phyloP scores from a whole-genome alignment of 805 yeast species.

The Scheffersomyces stipitis region DNA sequence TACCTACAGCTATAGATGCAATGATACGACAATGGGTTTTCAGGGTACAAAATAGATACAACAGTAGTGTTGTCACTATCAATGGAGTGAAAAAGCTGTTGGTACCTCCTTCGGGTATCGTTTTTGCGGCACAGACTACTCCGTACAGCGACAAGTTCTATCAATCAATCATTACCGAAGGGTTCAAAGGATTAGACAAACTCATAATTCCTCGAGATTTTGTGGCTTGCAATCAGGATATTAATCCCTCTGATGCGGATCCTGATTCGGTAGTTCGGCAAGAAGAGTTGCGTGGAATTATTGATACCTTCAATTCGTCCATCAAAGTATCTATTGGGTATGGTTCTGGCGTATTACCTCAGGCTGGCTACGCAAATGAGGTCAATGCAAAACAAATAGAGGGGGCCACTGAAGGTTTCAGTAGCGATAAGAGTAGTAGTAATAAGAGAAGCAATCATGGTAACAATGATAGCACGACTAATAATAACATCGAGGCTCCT shows the following conservation, averaged over 20 bases:
- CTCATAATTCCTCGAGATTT: constrained; percentile 15
- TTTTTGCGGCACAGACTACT: constrained; percentile 6
- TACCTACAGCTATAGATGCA: too few relatives aligned
- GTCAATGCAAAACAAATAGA: constrained; percentile 9
- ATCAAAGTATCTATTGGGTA: constrained; percentile 84
- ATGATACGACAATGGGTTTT: constrained; percentile 9
- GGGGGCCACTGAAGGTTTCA: not conserved
- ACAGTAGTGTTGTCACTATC: constrained; percentile 4
- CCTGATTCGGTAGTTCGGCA: constrained; percentile 12
- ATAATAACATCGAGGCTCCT: not conserved
- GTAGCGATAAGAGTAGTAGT: too few relatives aligned
- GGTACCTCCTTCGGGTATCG: not conserved
- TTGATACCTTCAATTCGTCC: constrained; percentile 67
- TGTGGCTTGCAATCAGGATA: constrained; percentile 12
- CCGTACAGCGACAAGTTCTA: constrained; percentile 27
- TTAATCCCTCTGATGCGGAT: constrained; percentile 7
- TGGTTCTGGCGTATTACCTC: constrained; percentile 91
- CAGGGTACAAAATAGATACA: constrained; percentile 7
- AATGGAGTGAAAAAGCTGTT: constrained; percentile 1
- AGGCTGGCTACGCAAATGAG: constrained; percentile 40
- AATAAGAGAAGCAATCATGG: too few relatives aligned
- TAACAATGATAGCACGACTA: not conserved
- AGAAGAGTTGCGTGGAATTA: constrained; percentile 45
- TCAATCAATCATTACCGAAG: constrained; percentile 25
- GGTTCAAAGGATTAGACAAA: constrained; percentile 21